Percentiles rank a stretch among this genome's conserved stretches.
Evolutionary conservation across 2,329 filamentous ascomycete species (phyloP).

Genomic region (Chaetomium sp.): DNA sequence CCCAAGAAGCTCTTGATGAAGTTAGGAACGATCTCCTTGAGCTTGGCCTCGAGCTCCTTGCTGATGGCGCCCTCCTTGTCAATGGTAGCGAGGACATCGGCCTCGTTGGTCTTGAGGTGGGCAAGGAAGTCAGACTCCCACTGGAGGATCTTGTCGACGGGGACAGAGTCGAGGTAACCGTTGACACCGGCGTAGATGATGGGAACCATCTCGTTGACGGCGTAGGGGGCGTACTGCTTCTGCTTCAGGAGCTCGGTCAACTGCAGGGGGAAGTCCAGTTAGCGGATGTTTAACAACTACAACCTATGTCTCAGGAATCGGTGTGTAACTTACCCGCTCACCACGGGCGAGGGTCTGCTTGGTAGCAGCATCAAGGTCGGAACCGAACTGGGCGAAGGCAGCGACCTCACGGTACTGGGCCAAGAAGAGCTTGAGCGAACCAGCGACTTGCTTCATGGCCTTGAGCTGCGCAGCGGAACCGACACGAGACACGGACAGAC

Average conservation of each 20-base stretch:
- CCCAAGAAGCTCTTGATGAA: constrained; percentile 92
- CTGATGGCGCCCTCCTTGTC: constrained; percentile 93
- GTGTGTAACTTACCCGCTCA: constrained; percentile 70
- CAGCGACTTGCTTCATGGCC: constrained; percentile 99
- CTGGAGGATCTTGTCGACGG: constrained; percentile 81
- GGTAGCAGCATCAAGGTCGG: constrained; percentile 95
- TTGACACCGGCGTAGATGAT: constrained; percentile 99
- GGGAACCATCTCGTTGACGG: constrained; percentile 99
- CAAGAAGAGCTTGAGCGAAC: constrained; percentile 99
- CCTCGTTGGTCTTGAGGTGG: constrained; percentile 87
- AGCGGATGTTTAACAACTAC: constrained; percentile 13
- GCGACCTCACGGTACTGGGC: constrained; percentile 99
- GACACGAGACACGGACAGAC: constrained; percentile 99
- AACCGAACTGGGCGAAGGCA: constrained; percentile 99
- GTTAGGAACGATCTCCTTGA: constrained; percentile 66
- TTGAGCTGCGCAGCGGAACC: constrained; percentile 99
- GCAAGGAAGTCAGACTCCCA: constrained; percentile 95
- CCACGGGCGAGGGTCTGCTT: constrained; percentile 98
- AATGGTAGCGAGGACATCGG: constrained; percentile 74
- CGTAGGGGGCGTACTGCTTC: constrained; percentile 99
- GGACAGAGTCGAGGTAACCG: constrained; percentile 82
- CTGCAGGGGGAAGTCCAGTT: constrained; percentile 32
- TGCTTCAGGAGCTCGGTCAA: constrained; percentile 98
- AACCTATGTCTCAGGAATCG: neutral
- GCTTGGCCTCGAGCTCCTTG: constrained; percentile 83